Evolutionary conservation across 257 asterid species (phyloP).

Genomic region (Ilex asprella): DNA sequence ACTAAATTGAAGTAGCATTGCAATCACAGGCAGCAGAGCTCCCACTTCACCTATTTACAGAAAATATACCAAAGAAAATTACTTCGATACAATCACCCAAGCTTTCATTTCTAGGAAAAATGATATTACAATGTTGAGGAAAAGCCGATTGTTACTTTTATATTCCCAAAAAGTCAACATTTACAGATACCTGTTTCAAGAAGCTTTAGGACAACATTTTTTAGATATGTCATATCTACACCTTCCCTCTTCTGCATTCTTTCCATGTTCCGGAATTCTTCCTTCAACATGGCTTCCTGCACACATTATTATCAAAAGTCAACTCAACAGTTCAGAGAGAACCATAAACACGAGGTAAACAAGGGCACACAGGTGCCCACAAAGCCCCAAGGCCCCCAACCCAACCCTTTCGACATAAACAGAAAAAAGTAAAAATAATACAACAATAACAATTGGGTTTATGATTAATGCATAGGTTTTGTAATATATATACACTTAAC

Average conservation of each 20-base stretch:
- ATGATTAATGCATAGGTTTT: too few species aligned
- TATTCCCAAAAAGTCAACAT: background rate
- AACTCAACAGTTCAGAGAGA: background rate
- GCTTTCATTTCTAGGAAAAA: background rate
- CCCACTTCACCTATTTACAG: constrained; percentile 80
- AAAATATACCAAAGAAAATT: background rate
- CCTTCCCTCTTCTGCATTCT: constrained; percentile 94
- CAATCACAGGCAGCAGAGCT: constrained; percentile 89
- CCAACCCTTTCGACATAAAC: too few species aligned
- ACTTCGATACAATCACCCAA: background rate
- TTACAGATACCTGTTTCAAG: constrained; percentile 73
- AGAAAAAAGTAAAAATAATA: too few species aligned
- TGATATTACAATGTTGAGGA: background rate
- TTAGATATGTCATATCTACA: constrained; percentile 94
- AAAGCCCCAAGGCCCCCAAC: too few species aligned
- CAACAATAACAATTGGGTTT: too few species aligned
- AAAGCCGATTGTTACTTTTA: background rate
- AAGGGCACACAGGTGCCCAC: too few species aligned
- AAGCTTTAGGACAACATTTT: constrained; percentile 86
- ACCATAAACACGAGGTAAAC: too few species aligned
- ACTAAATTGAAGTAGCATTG: constrained; percentile 98
- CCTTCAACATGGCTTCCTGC: constrained; percentile 88
- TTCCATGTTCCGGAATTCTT: constrained; percentile 90
- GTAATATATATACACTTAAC: too few species aligned
- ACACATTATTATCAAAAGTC: constrained; percentile 23